Conservation (phyloP, 768 basidiomycete species). For the Cyclocybe cylindracea region DNA sequence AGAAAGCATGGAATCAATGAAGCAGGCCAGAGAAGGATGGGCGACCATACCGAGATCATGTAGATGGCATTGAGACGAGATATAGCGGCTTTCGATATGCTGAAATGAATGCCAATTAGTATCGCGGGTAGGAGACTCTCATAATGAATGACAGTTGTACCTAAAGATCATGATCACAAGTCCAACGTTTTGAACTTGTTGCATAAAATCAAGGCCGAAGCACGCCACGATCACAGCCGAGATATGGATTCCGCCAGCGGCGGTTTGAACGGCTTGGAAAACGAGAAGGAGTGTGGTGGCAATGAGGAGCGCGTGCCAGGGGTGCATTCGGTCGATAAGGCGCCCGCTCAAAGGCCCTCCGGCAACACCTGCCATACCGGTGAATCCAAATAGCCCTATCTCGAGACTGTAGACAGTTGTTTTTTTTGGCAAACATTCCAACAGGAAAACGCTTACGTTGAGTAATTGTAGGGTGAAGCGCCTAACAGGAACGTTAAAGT, state of each 20-base stretch:
- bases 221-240: conserved; percentile 60
- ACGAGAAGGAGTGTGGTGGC: conserved; percentile 43
- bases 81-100: conserved; percentile 37
- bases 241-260: conserved; percentile 58
- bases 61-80: conserved; percentile 70
- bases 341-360: conserved; percentile 62
- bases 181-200: conserved; percentile 63
- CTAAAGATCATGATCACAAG: conserved; percentile 50
- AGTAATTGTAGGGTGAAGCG: conserved; percentile 72
- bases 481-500: conserved; percentile 80
- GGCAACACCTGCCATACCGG: conserved; percentile 59
- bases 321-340: conserved; percentile 57
- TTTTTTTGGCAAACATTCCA: not conserved
- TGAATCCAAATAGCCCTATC: conserved; percentile 67
- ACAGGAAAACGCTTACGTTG: conserved; percentile 48
- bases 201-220: conserved; percentile 60
- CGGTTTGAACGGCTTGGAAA: conserved; percentile 57
- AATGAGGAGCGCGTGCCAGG: conserved; percentile 64
- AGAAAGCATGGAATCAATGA: not conserved
- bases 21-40: not conserved
- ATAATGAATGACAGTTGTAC: conserved; percentile 19
- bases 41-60: conserved; percentile 51
- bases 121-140: not conserved
- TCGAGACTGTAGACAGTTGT: conserved; percentile 18
- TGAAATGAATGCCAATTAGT: conserved; percentile 8